A percentile compares a stretch with the other conserved stretches of the same genome.
Evolutionary conservation across 257 asterid species (phyloP).

Genomic region (Jacaranda mimosifolia): DNA sequence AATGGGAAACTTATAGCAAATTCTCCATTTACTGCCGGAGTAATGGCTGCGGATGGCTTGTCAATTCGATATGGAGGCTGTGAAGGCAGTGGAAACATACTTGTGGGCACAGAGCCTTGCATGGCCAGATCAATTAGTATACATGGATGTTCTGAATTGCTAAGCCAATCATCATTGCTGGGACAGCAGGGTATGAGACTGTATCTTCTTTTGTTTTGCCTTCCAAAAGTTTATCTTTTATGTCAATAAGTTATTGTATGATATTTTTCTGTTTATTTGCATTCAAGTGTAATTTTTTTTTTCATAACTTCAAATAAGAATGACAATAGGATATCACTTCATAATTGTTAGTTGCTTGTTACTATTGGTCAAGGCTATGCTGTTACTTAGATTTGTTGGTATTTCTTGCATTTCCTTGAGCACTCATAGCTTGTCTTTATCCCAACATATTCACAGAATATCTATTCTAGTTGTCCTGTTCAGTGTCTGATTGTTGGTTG

Average conservation of each 20-base stretch:
- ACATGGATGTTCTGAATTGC: conserved; percentile 84
- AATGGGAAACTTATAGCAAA: conserved; percentile 50
- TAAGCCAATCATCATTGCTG: conserved; percentile 63
- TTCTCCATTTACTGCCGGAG: conserved; percentile 80
- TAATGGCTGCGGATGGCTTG: conserved; percentile 66
- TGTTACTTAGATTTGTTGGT: background rate
- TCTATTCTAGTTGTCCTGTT: conserved; percentile 3
- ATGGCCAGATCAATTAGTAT: conserved; percentile 91
- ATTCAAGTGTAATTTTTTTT: background rate
- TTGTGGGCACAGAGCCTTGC: conserved; percentile 61
- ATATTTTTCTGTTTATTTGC: background rate
- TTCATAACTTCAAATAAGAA: background rate
- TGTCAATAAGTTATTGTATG: background rate
- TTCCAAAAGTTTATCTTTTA: background rate
- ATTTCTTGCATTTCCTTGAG: background rate
- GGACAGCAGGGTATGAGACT: conserved; percentile 57
- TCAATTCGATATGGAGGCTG: conserved; percentile 54
- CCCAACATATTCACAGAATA: background rate
- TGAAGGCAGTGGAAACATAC: conserved; percentile 59
- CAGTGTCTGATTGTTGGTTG: conserved; percentile 15
- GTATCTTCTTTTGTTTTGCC: conserved; percentile 21
- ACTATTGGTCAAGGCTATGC: background rate
- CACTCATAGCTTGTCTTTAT: background rate
- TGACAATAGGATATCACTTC: background rate
- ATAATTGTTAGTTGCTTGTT: background rate